phyloP scores from a whole-genome alignment of 164 flowering plant genomes.

The Malania oleifera region DNA sequence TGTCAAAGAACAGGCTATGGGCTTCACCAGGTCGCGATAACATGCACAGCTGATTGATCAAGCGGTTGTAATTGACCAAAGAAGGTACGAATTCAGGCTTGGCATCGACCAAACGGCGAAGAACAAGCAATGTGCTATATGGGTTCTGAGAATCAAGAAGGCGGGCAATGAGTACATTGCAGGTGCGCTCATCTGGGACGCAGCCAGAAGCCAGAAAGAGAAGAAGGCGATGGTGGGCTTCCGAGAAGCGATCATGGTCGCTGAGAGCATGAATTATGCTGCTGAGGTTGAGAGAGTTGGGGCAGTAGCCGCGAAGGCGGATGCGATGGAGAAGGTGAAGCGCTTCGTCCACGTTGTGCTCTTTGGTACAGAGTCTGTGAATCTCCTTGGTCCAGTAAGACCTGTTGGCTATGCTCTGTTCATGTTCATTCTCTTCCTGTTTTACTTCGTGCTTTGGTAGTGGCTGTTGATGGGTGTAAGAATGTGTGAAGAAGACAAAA shows the following conservation, averaged over 20 bases:
- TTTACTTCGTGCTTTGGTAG: too few relatives aligned
- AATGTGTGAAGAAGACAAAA: too few relatives aligned
- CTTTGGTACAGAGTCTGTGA: conserved; percentile 52
- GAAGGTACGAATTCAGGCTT: conserved; percentile 74
- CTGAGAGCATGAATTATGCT: conserved; percentile 77
- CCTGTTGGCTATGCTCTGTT: conserved; percentile 24
- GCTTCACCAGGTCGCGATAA: conserved; percentile 29
- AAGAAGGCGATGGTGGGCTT: conserved; percentile 67
- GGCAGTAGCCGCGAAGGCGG: conserved; percentile 54
- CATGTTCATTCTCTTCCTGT: conserved; percentile 11
- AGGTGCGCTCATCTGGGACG: conserved; percentile 72
- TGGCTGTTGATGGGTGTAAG: too few relatives aligned
- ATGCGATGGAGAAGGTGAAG: conserved; percentile 56
- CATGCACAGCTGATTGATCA: conserved; percentile 62
- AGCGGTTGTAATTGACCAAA: conserved; percentile 61
- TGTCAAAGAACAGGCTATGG: conserved; percentile 48
- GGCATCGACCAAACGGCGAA: conserved; percentile 28
- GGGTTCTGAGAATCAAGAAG: conserved; percentile 56
- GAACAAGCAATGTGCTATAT: conserved; percentile 27
- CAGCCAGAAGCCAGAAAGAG: conserved; percentile 32
- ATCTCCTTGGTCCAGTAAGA: conserved; percentile 56
- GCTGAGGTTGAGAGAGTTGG: conserved; percentile 60
- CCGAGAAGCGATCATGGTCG: conserved; percentile 48
- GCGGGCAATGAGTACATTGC: conserved; percentile 75
- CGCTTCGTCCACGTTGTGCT: conserved; percentile 53